Base-by-base conservation (phyloP, 208 protist genomes). In the Novymonas esmeraldas region DNA sequence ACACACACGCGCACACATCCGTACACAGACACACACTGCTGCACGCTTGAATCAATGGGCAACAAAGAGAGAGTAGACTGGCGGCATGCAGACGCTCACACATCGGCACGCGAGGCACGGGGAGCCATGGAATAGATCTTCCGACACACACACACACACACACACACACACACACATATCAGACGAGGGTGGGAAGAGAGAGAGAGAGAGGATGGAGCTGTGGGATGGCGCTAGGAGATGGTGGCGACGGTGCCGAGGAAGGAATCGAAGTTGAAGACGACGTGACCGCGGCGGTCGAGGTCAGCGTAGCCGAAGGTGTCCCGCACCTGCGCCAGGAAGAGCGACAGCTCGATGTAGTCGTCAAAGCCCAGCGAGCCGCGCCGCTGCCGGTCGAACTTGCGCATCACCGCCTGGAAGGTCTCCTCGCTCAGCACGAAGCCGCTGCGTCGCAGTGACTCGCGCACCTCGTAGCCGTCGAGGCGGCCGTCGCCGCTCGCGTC, bases 331-430 rank as follows among this genome's bases (percentile, higher is more conserved):
- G 69, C 71, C 38, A 93, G 50, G 58, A 90, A 90, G 46, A 93
- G 77, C 34, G 84, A 93, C 22, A 90, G 73, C 61, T 93, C 84
- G 18, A 90, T 76, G 74, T 90, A 90, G 68, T 93, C 84, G 66
- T 89, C 84, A 51, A 93, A 85, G 46, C 73, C 79, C 28, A 93
- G 77, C 49, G 72, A 81, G 63, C 84, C 82, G 29, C 73, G 70
- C 38, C 72, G 78, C 66, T 79, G 70, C 20, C 82, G 81, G 50
- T 90, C 87, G 66, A 93, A 89, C 63, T 81, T 85, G 34, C 76
- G 79, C 87, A 90, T 93, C 18, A 93, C 57, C 13, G 77, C 54
- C 76, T 93, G 82, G 45, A 90, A 90, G 0, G 79, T 83, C 22
- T 78, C 60, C 73, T 93, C 87, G 24, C 42, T 38, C 1, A 89